A percentile compares a stretch with the other conserved stretches of the same genome.
Conservation (phyloP, 805 yeast species). For the Schizosaccharomyces octosporus region DNA sequence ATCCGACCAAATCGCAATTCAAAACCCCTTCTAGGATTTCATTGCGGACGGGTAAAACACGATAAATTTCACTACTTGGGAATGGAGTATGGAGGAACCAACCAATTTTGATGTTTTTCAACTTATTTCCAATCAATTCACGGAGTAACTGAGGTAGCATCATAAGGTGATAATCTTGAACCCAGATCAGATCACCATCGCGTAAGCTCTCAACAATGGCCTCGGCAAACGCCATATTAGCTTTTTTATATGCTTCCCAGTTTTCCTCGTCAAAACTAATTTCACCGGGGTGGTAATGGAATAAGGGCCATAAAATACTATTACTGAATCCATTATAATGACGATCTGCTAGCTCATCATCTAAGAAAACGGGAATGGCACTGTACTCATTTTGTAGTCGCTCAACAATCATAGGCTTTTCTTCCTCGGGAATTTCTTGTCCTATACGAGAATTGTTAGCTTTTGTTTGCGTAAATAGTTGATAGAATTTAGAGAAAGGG, state of each 20-base stretch:
- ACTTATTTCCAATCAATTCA: conserved; percentile 24
- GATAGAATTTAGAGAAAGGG: no score
- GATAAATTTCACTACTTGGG: conserved; percentile 87
- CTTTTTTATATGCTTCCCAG: conserved; percentile 93
- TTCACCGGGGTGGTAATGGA: conserved; percentile 97
- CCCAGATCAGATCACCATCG: conserved; percentile 84
- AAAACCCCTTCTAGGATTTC: conserved; percentile 80
- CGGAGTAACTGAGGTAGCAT: conserved; percentile 71
- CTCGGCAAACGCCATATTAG: conserved; percentile 59
- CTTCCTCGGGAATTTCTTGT: conserved; percentile 56
- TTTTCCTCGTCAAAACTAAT: conserved; percentile 93
- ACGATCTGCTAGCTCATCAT: conserved; percentile 76
- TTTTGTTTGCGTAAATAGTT: background rate
- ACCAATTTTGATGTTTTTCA: conserved; percentile 49
- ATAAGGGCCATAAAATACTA: conserved; percentile 89
- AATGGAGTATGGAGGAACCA: conserved; percentile 93
- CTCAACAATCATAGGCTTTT: conserved; percentile 37
- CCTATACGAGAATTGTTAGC: conserved; percentile 2
- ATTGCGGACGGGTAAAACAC: conserved; percentile 83
- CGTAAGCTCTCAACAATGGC: conserved; percentile 42
- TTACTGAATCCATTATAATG: conserved; percentile 93
- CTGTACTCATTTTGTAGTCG: conserved; percentile 58
- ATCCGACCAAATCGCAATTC: conserved; percentile 84
- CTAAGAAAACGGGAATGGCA: conserved; percentile 70
- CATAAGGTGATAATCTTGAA: conserved; percentile 95